Base-by-base conservation (phyloP, 2,329 filamentous ascomycete species). In the Lizonia empirigonia region DNA sequence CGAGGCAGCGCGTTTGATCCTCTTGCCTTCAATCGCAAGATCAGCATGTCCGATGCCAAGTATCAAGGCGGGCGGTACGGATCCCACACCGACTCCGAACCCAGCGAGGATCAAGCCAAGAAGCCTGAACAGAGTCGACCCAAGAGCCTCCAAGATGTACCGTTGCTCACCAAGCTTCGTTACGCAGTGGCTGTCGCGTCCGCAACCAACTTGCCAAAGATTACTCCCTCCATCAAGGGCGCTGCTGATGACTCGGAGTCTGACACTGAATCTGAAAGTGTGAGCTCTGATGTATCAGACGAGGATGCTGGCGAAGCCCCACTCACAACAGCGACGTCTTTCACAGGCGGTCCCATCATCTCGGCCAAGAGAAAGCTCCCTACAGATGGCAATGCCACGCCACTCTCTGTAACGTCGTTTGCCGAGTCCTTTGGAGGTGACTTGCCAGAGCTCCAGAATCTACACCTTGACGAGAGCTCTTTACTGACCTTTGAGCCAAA, bases 31-130 rank as follows among this genome's bases (percentile, higher is more conserved):
- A 77, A 76, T 55, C 71, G 73, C 27, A 77, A 75, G 41, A 63
- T 83, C 47, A 71, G 72, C 30, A 59, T 74, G 19, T 77, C 79
- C 47, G 79, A 83, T 61, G 71, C 78, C 18, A 85, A 83, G 60
- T 85, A 85, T 67, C 72, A 75, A 36, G 68, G 74, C 24, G 80
- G 80, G 7, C 78, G 76, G 38, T 82, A 74, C 35, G 64, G 60
- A 15, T n/a, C 53, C 3, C 35, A 56, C 22, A 44, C 51, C 16
- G 60, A 62, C n/a, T 42, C 27, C 12, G 38, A 62, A 24, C 10
- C 44, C 12, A 30, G 50, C 15, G 34, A 41, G 4, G 20, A 35
- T 8, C 10, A 44, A 15, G 19, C 40, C 7, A n/a, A 26, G 34
- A 18, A 53, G 26, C 15, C 12, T 13, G 30, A 40, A 13, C 29